Base-by-base conservation (phyloP, 2,329 filamentous ascomycete genomes). In the Rhynchosporium graminicola region DNA sequence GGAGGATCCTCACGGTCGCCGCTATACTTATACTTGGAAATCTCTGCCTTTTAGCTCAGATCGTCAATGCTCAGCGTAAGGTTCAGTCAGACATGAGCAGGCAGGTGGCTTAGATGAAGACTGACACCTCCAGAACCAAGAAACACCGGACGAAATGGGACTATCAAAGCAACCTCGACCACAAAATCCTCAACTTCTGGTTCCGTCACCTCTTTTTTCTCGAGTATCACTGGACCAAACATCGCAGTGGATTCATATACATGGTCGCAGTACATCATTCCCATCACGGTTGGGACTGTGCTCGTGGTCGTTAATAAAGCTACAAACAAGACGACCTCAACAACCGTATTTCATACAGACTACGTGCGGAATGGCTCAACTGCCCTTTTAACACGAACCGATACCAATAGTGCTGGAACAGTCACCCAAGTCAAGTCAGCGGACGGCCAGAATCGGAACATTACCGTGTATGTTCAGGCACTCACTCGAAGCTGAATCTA, bases 321-420 rank as follows among this genome's bases (percentile, higher is more conserved):
- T 1, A 61, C 59, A n/a, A 61, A 61, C 20, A 31, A 61, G 43
- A 61, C 59, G 9, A n/a, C 36, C 8, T 61, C 59, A 29, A 61
- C 59, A 3, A 61, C 59, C 5, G 51, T 61, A 13, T 61, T 57
- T 46, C 59, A 61, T 47, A 61, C 59, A 2, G 59, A 61, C 36
- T 61, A 57, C 31, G n/a, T 40, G 8, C 48, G 13, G 4, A 61
- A 61, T 50, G 59, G 59, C 31, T 48, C 59, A 2, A 20, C 36
- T 12, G 40, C 59, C 15, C n/a, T 61, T 15, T 50, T 61, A n/a
- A 57, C 52, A 26, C 52, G 59, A n/a, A 61, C 59, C 3, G 52
- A 61, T 29, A 61, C 59, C 6, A 36, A 61, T 46, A 45, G 13
- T 29, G 59, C 59, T 1, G 59, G 59, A 3, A 61, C 59, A n/a